Conservation (phyloP, 768 basidiomycete genomes). For the Lentinula edodes region DNA sequence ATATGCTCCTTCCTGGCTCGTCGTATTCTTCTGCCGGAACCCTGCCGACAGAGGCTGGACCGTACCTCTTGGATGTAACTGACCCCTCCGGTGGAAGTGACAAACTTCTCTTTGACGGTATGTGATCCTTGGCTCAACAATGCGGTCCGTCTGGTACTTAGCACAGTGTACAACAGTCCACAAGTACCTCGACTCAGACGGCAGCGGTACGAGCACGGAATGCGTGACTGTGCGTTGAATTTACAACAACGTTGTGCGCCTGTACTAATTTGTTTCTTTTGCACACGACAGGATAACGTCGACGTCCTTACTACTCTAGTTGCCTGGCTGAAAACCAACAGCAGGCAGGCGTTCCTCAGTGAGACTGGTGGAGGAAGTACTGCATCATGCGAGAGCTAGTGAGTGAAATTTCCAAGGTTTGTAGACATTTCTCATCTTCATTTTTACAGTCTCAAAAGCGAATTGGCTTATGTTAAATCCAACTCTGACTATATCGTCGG, state of each 20-base stretch:
- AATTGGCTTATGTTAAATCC: constrained; percentile 41
- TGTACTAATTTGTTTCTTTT: neutral
- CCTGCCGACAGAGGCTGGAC: constrained; percentile 40
- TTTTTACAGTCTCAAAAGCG: constrained; percentile 26
- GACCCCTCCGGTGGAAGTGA: constrained; percentile 35
- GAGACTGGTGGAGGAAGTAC: constrained; percentile 56
- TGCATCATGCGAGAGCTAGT: constrained; percentile 35
- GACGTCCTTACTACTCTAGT: constrained; percentile 36
- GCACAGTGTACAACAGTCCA: constrained; percentile 28
- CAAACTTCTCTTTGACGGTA: constrained; percentile 46
- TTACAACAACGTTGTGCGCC: neutral
- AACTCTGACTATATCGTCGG: constrained; percentile 38
- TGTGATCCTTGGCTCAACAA: neutral
- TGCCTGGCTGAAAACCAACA: constrained; percentile 30
- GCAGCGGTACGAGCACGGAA: constrained; percentile 33
- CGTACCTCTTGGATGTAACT: constrained; percentile 32
- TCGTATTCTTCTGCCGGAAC: constrained; percentile 24
- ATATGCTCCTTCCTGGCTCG: constrained; percentile 48
- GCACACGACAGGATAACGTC: constrained; percentile 32
- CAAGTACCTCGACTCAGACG: constrained; percentile 55
- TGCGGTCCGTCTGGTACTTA: neutral
- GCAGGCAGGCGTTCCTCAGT: constrained; percentile 27
- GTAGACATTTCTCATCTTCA: constrained; percentile 9
- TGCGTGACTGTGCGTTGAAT: constrained; percentile 19
- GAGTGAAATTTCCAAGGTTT: constrained; percentile 30